Conservation (phyloP, 768 basidiomycete species). For the Pulveroboletus sp. region DNA sequence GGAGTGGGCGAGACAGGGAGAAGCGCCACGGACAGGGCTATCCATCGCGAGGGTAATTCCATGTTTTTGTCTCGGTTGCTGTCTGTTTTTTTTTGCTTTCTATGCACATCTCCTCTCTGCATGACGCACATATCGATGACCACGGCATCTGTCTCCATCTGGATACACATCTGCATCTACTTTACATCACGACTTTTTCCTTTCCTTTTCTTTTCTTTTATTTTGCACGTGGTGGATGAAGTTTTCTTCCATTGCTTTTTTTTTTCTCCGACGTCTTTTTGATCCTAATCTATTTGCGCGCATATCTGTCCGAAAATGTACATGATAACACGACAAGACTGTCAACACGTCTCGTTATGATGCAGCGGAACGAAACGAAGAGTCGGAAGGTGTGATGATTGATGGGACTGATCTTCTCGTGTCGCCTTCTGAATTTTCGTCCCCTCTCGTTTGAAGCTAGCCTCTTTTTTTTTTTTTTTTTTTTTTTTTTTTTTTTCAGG, state of each 20-base stretch:
- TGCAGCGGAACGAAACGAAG: no score
- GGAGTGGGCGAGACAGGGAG: slow-evolving; percentile 12
- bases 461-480: no score
- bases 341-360: no score
- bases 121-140: neutral
- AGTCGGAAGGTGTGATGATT: no score
- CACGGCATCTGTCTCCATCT: neutral
- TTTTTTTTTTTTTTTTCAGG: no score
- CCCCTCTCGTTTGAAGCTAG: no score
- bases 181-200: neutral
- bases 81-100: neutral
- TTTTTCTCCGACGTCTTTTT: neutral
- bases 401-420: no score
- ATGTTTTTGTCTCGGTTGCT: neutral
- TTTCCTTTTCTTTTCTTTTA: no score
- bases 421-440: no score
- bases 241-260: neutral
- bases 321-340: no score
- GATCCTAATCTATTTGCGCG: slow-evolving; percentile 1
- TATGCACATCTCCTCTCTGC: neutral
- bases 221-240: no score
- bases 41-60: slow-evolving; percentile 8
- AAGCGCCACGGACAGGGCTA: slow-evolving; percentile 15
- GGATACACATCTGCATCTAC: neutral
- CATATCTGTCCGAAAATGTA: neutral